Evolutionary conservation across 2,329 filamentous ascomycete species (phyloP).

Genomic region (Alternaria novae-zelandiae): DNA sequence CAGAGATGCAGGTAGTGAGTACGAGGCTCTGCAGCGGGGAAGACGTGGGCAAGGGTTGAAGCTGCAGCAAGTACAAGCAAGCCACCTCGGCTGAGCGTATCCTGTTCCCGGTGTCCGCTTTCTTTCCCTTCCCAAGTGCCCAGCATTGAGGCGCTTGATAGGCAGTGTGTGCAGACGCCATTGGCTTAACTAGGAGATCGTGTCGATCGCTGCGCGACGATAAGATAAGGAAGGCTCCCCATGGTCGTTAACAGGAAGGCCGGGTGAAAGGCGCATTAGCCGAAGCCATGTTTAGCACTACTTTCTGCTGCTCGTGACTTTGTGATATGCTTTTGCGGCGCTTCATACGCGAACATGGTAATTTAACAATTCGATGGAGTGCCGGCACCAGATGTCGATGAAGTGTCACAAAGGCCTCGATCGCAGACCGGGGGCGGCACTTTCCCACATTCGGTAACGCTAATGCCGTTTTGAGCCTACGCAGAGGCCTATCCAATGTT

Average conservation of each 20-base stretch:
- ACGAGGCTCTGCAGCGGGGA: neutral
- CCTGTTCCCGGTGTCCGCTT: conserved; percentile 8
- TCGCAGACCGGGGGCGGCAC: neutral
- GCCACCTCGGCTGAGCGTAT: conserved; percentile 14
- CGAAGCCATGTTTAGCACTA: neutral
- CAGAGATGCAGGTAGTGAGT: neutral
- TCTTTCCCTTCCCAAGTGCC: conserved; percentile 14
- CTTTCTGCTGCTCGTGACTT: neutral
- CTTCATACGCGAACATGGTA: neutral
- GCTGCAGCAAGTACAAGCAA: conserved; percentile 12
- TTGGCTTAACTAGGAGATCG: conserved; percentile 9
- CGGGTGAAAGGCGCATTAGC: neutral
- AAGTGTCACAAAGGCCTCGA: neutral
- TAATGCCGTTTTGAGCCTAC: conserved; percentile 8
- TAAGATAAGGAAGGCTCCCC: conserved; percentile 5
- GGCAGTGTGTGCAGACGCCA: conserved; percentile 15
- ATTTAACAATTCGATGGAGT: neutral
- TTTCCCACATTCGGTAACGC: neutral
- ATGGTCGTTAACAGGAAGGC: neutral
- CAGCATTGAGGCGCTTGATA: conserved; percentile 29
- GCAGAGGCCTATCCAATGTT: conserved; percentile 1
- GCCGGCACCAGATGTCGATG: neutral
- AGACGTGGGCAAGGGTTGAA: conserved; percentile 5
- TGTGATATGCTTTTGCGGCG: neutral
- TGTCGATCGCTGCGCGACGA: neutral